Conservation (phyloP, 371 early-diverging fungal genomes). For the Saksenaea oblongispora region DNA sequence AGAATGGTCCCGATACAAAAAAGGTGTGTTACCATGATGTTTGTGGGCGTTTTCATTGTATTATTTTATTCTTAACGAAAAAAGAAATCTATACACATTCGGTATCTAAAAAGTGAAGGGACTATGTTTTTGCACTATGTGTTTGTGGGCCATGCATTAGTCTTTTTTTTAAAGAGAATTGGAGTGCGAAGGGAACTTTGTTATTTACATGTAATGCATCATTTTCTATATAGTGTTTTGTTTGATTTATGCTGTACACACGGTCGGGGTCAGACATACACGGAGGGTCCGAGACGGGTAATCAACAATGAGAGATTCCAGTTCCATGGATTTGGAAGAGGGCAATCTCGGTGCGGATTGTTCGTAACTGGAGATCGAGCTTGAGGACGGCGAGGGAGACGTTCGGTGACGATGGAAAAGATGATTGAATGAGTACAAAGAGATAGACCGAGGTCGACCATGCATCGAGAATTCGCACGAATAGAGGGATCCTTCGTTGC, state of each 20-base stretch:
- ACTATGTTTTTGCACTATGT: too few species aligned
- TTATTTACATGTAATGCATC: not conserved
- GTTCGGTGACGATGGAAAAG: not conserved
- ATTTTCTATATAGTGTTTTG: constrained; percentile 1
- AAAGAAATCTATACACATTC: too few species aligned
- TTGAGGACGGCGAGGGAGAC: constrained; percentile 1
- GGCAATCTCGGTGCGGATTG: not conserved
- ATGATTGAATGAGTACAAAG: not conserved
- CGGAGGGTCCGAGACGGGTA: constrained; percentile 30
- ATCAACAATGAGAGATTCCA: constrained; percentile 30
- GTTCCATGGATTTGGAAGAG: constrained; percentile 27
- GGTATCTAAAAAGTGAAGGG: too few species aligned
- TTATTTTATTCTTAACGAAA: too few species aligned
- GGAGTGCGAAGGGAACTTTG: not conserved
- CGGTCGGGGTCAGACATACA: constrained; percentile 21
- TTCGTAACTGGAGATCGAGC: not conserved
- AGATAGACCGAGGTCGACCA: not conserved
- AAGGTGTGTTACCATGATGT: too few species aligned
- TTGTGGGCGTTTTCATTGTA: too few species aligned
- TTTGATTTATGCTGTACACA: constrained; percentile 10
- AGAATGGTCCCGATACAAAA: too few species aligned
- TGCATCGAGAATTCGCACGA: constrained; percentile 3
- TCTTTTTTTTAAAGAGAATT: too few species aligned
- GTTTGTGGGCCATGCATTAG: too few species aligned
- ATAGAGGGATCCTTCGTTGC: not conserved